Percentiles rank a stretch among this genome's conserved stretches.
phyloP scores from a whole-genome alignment of 2,329 filamentous ascomycete genomes.

The Pseudopyricularia cyperi region DNA sequence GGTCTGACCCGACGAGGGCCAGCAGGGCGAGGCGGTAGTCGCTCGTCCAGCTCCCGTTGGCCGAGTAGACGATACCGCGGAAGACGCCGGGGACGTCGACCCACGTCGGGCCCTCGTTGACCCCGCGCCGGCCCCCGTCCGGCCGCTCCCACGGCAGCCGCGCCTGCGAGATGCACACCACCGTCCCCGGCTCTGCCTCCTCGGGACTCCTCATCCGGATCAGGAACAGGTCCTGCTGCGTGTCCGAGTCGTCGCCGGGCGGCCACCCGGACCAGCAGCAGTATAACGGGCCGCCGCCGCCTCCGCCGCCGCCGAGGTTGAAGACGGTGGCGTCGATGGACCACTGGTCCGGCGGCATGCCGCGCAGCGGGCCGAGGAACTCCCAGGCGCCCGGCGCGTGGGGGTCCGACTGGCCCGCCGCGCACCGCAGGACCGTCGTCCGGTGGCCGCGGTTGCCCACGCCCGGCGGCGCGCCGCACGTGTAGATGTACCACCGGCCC shows the following conservation, averaged over 20 bases:
- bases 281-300: constrained; percentile 7
- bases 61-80: constrained; percentile 10
- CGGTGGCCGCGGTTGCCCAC: constrained; percentile 5
- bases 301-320: constrained; percentile 3
- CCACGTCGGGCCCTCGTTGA: constrained; percentile 11
- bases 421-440: neutral
- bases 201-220: constrained; percentile 9
- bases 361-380: constrained; percentile 9
- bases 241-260: constrained; percentile 7
- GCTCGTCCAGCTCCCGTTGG: constrained; percentile 11
- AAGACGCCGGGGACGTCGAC: constrained; percentile 7
- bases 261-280: constrained; percentile 11
- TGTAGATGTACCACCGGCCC: constrained; percentile 40
- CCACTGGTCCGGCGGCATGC: constrained; percentile 10
- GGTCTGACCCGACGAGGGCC: constrained; percentile 7
- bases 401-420: neutral
- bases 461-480: constrained; percentile 3
- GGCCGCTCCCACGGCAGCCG: constrained; percentile 9
- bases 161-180: constrained; percentile 7
- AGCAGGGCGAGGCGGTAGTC: constrained; percentile 10
- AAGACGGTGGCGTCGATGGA: constrained; percentile 8
- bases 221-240: constrained; percentile 10
- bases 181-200: constrained; percentile 5
- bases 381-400: constrained; percentile 5
- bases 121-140: constrained; percentile 8